Base-by-base conservation (phyloP, 208 protist genomes). In the Trypanosoma lewisi region DNA sequence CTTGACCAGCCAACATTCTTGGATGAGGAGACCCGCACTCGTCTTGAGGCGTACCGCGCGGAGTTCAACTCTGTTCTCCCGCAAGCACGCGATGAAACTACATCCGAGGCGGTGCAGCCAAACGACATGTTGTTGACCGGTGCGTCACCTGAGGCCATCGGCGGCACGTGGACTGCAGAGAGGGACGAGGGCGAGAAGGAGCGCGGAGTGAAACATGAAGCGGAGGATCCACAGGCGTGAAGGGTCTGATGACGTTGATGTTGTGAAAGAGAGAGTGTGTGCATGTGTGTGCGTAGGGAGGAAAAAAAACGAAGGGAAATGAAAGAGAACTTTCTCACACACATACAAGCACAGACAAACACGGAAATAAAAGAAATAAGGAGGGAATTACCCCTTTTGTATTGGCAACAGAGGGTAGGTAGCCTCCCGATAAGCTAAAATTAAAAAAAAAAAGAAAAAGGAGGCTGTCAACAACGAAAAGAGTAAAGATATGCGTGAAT, bases 81-180 rank as follows among this genome's bases (percentile, higher is more conserved):
- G 21, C 34, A 14, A 4, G 17, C n/a, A n/a, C n/a, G n/a, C n/a
- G n/a, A n/a, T n/a, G n/a, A n/a, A n/a, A n/a, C 42, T 48, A 21
- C 42, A 6, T 5, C 6, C n/a, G 41, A 21, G 14, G 25, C 4
- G 28, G 44, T 41, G 44, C 45, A 31, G 47, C 41, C 31, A 37
- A 12, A 14, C 34, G 34, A 39, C 34, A 4, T 11, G 7, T 11
- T 39, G 11, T 4, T 4, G 7, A 39, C 34, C 34, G 11, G 7
- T 39, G n/a, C n/a, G n/a, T 39, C 34, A 11, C 4, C 36, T 9
- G 47, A 45, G 14, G 49, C 56, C 54, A 28, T 56, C 14, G 37
- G 60, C 34, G 49, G 60, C 12, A 65, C 48, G 49, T 34, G 36
- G 34, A 31, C 56, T 33, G 60, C 55, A 23, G 49, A 48, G 34